Percentiles rank a stretch among this genome's conserved stretches.
Conservation (phyloP, 1,284 basidiomycete genomes). For the Thecaphora thlaspeos region DNA sequence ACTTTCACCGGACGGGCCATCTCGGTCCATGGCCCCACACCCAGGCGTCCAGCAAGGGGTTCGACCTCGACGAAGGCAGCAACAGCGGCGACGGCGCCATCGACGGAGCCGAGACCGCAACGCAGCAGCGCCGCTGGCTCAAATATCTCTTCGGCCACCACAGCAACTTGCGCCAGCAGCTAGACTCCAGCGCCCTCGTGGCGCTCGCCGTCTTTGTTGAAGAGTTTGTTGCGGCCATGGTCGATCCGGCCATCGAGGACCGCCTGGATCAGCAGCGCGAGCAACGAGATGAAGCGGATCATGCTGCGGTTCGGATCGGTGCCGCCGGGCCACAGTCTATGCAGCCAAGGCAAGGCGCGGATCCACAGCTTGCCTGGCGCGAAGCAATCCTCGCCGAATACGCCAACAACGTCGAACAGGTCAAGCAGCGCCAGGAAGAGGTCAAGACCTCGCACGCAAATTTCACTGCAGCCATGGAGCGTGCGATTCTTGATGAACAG, state of each 20-base stretch:
- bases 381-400: slow-evolving; percentile 20
- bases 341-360: no score
- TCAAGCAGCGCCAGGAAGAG: neutral
- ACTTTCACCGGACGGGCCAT: neutral
- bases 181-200: slow-evolving; percentile 9
- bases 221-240: slow-evolving; percentile 4
- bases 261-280: neutral
- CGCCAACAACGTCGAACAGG: slow-evolving; percentile 2
- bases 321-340: no score
- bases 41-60: neutral
- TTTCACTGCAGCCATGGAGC: no score
- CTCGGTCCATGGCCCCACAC: neutral
- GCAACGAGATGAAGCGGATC: no score
- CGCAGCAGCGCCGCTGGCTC: no score
- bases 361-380: no score
- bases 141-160: neutral
- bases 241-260: neutral
- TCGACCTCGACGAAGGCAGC: no score
- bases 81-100: no score
- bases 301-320: no score
- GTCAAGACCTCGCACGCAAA: no score
- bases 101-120: no score
- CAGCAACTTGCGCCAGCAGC: neutral
- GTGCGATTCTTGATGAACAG: no score
- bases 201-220: slow-evolving; percentile 19